These are phyloP conservation scores for Hysterium pulicare DNA, from an alignment of 2,329 filamentous ascomycete genomes.

Conservation along the genomic window DNA sequence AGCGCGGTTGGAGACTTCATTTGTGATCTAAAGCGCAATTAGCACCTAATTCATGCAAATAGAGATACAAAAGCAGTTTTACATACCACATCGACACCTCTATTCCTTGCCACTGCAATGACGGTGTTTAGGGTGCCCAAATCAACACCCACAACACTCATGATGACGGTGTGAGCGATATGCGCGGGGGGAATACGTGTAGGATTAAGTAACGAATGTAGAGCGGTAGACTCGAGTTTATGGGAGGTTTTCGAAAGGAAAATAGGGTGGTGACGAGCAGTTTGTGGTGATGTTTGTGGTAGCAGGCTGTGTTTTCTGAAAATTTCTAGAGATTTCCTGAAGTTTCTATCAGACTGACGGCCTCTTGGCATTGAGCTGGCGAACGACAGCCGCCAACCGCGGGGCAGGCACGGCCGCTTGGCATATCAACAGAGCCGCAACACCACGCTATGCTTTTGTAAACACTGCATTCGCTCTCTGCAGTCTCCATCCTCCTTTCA, in stretches of 20 bases:
- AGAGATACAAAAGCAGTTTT: conserved; percentile 11
- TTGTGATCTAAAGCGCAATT: conserved; percentile 70
- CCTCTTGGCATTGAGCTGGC: conserved; percentile 13
- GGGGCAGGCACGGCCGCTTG: background rate
- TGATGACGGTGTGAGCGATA: conserved; percentile 36
- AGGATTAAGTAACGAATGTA: conserved; percentile 4
- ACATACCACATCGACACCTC: conserved; percentile 98
- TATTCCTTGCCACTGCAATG: conserved; percentile 95
- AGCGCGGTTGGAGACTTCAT: conserved; percentile 97
- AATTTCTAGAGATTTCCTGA: conserved; percentile 2
- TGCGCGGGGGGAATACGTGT: conserved; percentile 14
- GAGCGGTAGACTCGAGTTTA: conserved; percentile 7
- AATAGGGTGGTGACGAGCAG: background rate
- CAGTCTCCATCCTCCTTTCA: too few species aligned
- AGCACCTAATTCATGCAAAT: conserved; percentile 17
- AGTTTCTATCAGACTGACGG: conserved; percentile 5
- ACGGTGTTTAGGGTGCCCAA: conserved; percentile 96
- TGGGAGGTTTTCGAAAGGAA: conserved; percentile 8
- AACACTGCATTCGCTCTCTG: too few species aligned
- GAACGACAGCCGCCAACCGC: conserved; percentile 2
- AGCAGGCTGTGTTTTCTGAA: background rate
- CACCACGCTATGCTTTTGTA: too few species aligned
- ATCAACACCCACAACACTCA: conserved; percentile 77
- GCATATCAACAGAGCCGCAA: conserved; percentile 1
- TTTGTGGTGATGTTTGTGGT: background rate